Evolutionary conservation across 768 basidiomycete genomes (phyloP).

Genomic region (Omphalotus guepiniiformis): DNA sequence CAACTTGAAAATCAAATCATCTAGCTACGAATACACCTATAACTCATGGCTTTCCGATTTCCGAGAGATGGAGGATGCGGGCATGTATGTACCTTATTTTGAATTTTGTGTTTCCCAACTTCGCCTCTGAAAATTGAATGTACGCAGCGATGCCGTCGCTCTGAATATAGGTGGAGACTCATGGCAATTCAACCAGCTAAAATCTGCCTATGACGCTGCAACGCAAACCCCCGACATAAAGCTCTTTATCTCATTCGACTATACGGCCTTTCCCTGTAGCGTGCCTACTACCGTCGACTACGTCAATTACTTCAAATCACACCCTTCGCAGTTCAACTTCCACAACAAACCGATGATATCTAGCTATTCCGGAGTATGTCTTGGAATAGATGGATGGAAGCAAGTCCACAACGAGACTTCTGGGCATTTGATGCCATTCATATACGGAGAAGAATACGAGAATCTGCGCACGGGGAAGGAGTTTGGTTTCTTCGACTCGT

Average conservation of each 20-base stretch:
- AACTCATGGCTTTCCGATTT: conserved; percentile 41
- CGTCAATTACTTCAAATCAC: conserved; percentile 41
- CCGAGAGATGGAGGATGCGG: conserved; percentile 33
- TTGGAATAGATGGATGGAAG: conserved; percentile 49
- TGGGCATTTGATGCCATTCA: conserved; percentile 49
- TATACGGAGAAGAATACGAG: conserved; percentile 46
- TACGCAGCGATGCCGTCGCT: conserved; percentile 59
- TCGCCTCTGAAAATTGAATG: conserved; percentile 19
- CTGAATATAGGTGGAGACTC: conserved; percentile 55
- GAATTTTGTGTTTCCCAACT: background rate
- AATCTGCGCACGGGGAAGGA: conserved; percentile 43
- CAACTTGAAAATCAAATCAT: background rate
- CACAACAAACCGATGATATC: conserved; percentile 54
- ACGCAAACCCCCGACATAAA: conserved; percentile 31
- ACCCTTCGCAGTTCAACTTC: conserved; percentile 53
- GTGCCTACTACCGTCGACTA: conserved; percentile 33
- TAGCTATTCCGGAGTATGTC: conserved; percentile 57
- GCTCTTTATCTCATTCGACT: conserved; percentile 56
- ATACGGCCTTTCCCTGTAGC: conserved; percentile 47
- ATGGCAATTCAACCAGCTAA: conserved; percentile 47
- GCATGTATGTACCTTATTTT: conserved; percentile 30
- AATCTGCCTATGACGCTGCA: conserved; percentile 50
- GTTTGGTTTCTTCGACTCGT: conserved; percentile 34
- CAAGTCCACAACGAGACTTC: conserved; percentile 42
- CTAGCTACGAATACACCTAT: conserved; percentile 35